Base-by-base conservation (phyloP, 352 stramenopile genomes). In the Thraustochytrium sp. region DNA sequence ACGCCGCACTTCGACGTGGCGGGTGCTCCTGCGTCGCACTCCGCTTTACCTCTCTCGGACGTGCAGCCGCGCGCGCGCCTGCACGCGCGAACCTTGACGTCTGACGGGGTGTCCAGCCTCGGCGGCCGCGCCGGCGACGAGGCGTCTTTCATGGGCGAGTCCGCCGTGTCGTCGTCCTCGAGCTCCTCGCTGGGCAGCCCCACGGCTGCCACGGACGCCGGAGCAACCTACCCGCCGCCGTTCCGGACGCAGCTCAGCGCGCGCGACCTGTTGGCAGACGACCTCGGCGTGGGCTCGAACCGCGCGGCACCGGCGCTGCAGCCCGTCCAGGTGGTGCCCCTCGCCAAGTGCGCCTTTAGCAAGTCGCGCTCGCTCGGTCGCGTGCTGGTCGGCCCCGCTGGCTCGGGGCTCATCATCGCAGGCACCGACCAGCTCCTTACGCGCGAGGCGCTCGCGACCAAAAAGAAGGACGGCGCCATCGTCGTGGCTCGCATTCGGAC, bases 381-480 rank as follows among this genome's bases (percentile, higher is more conserved):
- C 16, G 26, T 31, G 36, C 59, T 72, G 8, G 11, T 72, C 21
- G 59, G 26, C 9, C 26, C 42, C 1, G 36, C 42, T 11, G 40
- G 34, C n/a, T n/a, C n/a, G 18, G 21, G 40, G 16, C 23, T 72
- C 13, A 26, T 72, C 11, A 5, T 72, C 40, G 46, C 59, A 0
- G 59, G 59, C 13, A 72, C 59, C 16, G 59, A 72, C 36, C 59
- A 72, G 59, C 59, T 72, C 36, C 26, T 72, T 16, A 72, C 59
- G 16, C 29, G 59, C 13, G 59, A 72, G n/a, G 59, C 59, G 11
- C 40, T 72, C 34, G 59, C 59, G 18, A 72, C 59, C 59, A 72
- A 72, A 31, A 72, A 72, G 46, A 72, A 72, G 59, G 59, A 72
- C 26, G 59, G 59, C 23, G 59, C 59, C 34, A 9, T 72, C 11